These are phyloP conservation scores for Bruguiera sexangula DNA, from an alignment of 345 rosid genomes.

Conservation along the genomic window DNA sequence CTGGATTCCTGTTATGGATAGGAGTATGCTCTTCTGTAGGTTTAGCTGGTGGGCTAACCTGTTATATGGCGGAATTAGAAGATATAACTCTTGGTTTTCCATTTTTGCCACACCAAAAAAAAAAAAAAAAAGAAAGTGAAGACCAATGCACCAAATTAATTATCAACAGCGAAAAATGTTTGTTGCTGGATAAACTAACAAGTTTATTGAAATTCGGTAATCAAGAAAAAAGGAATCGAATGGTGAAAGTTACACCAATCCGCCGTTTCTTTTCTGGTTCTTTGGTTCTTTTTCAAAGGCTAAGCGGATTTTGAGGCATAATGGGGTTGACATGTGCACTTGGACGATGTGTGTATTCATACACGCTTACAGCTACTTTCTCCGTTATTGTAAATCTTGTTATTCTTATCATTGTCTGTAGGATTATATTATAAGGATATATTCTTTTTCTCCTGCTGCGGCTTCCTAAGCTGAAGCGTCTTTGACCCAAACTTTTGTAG, in stretches of 20 bases:
- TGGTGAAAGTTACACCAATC: slow-evolving; percentile 8
- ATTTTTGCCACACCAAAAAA: too few relatives aligned
- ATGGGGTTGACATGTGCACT: slow-evolving; percentile 19
- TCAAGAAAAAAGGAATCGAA: background rate
- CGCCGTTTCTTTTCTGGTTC: background rate
- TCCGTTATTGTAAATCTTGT: background rate
- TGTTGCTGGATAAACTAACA: background rate
- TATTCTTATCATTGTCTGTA: background rate
- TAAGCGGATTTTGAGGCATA: slow-evolving; percentile 20
- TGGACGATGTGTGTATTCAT: slow-evolving; percentile 7
- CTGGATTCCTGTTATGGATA: too few relatives aligned
- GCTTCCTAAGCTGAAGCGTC: slow-evolving; percentile 38
- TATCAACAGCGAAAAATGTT: background rate
- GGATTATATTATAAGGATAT: background rate
- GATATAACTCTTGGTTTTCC: too few relatives aligned
- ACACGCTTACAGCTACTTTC: background rate
- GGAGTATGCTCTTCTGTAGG: too few relatives aligned
- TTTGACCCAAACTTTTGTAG: slow-evolving; percentile 46
- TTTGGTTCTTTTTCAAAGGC: slow-evolving; percentile 21
- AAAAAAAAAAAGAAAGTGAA: background rate
- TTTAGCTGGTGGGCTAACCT: too few relatives aligned
- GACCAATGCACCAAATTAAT: background rate
- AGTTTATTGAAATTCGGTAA: background rate
- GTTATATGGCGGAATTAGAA: too few relatives aligned
- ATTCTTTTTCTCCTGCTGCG: background rate